Evolutionary conservation across 441 rosid genomes (phyloP), one percentile per base, ranked within the genome.

Genomic region (Euphorbia celastroides): DNA sequence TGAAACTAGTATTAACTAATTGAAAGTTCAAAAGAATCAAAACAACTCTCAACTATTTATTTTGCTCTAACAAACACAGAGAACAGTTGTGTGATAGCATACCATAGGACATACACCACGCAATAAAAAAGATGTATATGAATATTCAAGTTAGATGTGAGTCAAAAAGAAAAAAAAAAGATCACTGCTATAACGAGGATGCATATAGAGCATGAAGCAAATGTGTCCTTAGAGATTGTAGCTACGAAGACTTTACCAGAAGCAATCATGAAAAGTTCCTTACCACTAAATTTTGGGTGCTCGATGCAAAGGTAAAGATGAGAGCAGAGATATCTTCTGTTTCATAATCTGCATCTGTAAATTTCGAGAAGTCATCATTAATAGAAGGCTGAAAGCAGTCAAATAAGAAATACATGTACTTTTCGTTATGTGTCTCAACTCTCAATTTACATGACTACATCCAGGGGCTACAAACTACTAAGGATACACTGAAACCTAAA

Each of bases 281-380:
- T 90, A 93, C 98, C 97, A 60, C 65, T 79, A 82, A 75, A 77
- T 88, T 76, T 73, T 90, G 87, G 76, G 83, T 74, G 75, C 80
- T 69, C 64, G 79, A 69, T 69, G 78, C 84, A 77, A 83, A 93
- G 77, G 71, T 69, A 69, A 74, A 82, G 66, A 90, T 83, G 75
- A 87, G 81, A 69, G 71, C 65, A 32, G 98, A 82, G 55, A 85
- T 77, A 72, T 77, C 60, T 76, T 77, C 78, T 63, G 50, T 66
- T 66, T 70, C 75, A 56, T 69, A 69, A 73, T 73, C 96, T 93
- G 94, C 77, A 86, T 65, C 1, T 74, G 71, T 46, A 55, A 55
- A 57, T 48, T 68, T 16, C 17, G 57, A 50, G 54, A 57, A 13
- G 70, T 77, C 58, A 67, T 22, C 50, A 70, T 22, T 30, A 72